Conservation (phyloP, 306 rosid genomes). For the Leucaena leucocephala region DNA sequence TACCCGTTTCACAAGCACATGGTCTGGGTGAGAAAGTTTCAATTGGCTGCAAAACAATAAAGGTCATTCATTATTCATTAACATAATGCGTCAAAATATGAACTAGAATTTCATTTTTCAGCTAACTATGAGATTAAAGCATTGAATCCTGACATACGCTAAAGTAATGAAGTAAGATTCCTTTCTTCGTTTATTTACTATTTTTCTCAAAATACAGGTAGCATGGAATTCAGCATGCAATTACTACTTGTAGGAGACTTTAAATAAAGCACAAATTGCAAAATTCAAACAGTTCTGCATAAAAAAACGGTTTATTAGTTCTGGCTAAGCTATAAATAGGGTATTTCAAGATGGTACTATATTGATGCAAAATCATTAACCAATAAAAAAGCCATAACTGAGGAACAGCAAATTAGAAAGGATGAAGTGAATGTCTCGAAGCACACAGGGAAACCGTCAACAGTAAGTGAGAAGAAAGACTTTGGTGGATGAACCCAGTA, state of each 20-base stretch:
- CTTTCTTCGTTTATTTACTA: background rate
- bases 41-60: conserved; percentile 77
- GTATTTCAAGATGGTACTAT: conserved; percentile 3
- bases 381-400: conserved; percentile 18
- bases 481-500: background rate
- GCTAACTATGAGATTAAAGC: background rate
- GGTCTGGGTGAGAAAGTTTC: conserved; percentile 89
- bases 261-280: background rate
- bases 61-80: background rate
- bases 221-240: background rate
- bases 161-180: background rate
- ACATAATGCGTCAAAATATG: background rate
- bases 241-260: background rate
- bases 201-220: conserved; percentile 5
- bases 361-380: background rate
- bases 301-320: background rate
- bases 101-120: background rate
- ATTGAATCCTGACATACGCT: background rate
- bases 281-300: background rate
- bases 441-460: background rate
- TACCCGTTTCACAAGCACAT: conserved; percentile 76
- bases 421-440: background rate
- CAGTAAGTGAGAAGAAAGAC: background rate
- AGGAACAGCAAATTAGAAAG: conserved; percentile 3
- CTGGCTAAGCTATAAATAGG: background rate